Conservation (phyloP, 805 yeast genomes). For the Starmerella scarabaei region DNA sequence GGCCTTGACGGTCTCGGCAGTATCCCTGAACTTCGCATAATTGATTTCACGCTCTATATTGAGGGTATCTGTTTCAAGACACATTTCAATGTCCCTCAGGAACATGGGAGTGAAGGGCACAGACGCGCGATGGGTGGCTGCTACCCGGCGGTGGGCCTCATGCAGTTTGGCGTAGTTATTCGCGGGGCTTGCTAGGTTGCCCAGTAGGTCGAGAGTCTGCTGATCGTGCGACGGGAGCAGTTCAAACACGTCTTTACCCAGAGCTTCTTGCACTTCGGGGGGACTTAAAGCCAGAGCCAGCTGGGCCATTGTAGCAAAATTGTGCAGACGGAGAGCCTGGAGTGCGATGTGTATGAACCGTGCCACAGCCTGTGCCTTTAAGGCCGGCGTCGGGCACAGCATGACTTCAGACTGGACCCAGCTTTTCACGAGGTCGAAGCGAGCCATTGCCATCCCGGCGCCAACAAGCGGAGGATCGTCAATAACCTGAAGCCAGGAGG, state of each 20-base stretch:
- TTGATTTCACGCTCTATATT: slow-evolving; percentile 41
- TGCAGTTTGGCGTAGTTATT: slow-evolving; percentile 61
- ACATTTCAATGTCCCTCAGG: slow-evolving; percentile 66
- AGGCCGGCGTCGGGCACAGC: slow-evolving; percentile 45
- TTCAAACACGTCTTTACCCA: slow-evolving; percentile 59
- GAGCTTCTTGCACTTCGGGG: slow-evolving; percentile 36
- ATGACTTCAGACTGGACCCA: slow-evolving; percentile 87
- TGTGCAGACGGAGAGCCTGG: slow-evolving; percentile 57
- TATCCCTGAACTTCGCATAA: slow-evolving; percentile 61
- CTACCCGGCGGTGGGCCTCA: slow-evolving; percentile 44
- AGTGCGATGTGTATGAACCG: slow-evolving; percentile 78
- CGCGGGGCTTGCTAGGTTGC: slow-evolving; percentile 58
- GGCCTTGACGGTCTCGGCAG: slow-evolving; percentile 64
- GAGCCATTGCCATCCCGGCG: slow-evolving; percentile 62
- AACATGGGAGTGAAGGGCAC: slow-evolving; percentile 85
- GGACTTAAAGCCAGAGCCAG: slow-evolving; percentile 61
- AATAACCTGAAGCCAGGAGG: slow-evolving; percentile 71
- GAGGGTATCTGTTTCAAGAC: slow-evolving; percentile 47
- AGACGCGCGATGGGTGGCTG: slow-evolving; percentile 52
- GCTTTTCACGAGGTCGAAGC: slow-evolving; percentile 79
- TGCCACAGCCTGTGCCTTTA: slow-evolving; percentile 61
- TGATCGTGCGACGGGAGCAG: slow-evolving; percentile 59
- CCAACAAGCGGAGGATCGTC: slow-evolving; percentile 45
- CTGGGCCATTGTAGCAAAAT: slow-evolving; percentile 79
- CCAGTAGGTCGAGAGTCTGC: slow-evolving; percentile 51